Evolutionary conservation across 2,329 filamentous ascomycete genomes (phyloP), one percentile per base, ranked within the genome.

Genomic region (Fusarium armeniacum): DNA sequence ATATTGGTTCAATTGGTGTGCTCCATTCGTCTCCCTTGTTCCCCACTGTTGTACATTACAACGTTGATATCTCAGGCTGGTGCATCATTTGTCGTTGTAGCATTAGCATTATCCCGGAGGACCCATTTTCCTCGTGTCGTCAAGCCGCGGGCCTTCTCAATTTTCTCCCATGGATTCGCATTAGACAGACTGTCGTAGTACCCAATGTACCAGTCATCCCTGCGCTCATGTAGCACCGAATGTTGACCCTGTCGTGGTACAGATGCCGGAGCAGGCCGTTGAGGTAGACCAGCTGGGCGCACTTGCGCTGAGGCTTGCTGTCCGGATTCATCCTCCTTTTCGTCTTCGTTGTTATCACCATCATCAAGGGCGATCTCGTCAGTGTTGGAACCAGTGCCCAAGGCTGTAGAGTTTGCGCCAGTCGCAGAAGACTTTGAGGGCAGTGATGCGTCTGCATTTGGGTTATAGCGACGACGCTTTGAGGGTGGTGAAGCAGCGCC

Each of bases 141-240:
- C 47, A 90, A 68, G 0, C 83, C 83, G 26, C 77, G 77, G 9
- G 77, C 71, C 71, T 80, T 79, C 76, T 90, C 88, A 22, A 90
- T 78, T 11, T 75, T 77, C 52, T 84, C 86, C 92, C 92, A 94
- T 0, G 92, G 92, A 76, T 94, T 93, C 76, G 90, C 84, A 71
- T 93, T 88, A 65, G 90, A 92, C 61, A 83, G 85, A 0, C 87
- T 86, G 62, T 92, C 86, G 77, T 93, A 94, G 77, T 92, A 93
- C 36, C 84, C 88, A 40, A 85, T 80, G 78, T 90, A 92, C 82
- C 90, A 92, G 2, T 79, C 80, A 62, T 81, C 61, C 40, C 36
- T 58, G 16, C n/a, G 22, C 56, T 55, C 55, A 7, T 43, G 64
- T 26, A 59, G 32, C 11, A 56, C 36, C 28, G 53, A 47, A 20